A percentile compares a stretch with the other conserved stretches of the same genome.
These are phyloP conservation scores for Infundibulicybe gibba DNA, from an alignment of 768 basidiomycete genomes.

Conservation along the genomic window DNA sequence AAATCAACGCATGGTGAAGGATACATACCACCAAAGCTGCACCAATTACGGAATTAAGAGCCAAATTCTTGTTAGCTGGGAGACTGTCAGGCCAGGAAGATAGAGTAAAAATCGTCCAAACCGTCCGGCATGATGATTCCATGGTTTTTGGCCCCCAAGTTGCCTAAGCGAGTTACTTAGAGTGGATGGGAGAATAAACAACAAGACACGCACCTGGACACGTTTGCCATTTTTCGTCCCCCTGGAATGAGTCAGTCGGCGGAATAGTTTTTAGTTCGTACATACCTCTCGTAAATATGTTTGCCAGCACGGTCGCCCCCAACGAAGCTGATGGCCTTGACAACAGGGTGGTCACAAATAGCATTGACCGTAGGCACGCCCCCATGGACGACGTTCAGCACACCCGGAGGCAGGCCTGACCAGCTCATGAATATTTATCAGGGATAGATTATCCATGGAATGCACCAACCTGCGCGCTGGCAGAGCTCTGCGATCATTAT, in stretches of 20 bases:
- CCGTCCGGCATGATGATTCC: conserved; percentile 92
- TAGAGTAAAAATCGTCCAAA: conserved; percentile 26
- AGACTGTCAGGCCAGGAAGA: not conserved
- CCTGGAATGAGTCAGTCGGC: conserved; percentile 28
- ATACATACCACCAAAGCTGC: conserved; percentile 85
- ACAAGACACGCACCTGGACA: conserved; percentile 73
- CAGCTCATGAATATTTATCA: not conserved
- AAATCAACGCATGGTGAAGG: too few species aligned
- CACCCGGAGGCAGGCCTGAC: conserved; percentile 76
- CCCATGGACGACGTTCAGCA: conserved; percentile 91
- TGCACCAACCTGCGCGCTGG: conserved; percentile 64
- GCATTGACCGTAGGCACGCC: conserved; percentile 86
- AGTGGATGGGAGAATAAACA: too few species aligned
- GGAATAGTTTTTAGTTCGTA: not conserved
- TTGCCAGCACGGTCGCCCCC: conserved; percentile 91
- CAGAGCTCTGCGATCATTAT: conserved; percentile 98
- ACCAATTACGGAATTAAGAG: conserved; percentile 88
- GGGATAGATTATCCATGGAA: not conserved
- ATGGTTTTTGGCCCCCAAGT: conserved; percentile 94
- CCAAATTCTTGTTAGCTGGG: conserved; percentile 88
- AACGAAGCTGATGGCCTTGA: conserved; percentile 96
- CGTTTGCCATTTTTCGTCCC: conserved; percentile 87
- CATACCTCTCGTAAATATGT: conserved; percentile 86
- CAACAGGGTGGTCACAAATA: conserved; percentile 87
- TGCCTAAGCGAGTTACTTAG: too few species aligned